Evolutionary conservation across 1,139 yeast genomes (phyloP).

Genomic region (Sugiyamaella sp.): DNA sequence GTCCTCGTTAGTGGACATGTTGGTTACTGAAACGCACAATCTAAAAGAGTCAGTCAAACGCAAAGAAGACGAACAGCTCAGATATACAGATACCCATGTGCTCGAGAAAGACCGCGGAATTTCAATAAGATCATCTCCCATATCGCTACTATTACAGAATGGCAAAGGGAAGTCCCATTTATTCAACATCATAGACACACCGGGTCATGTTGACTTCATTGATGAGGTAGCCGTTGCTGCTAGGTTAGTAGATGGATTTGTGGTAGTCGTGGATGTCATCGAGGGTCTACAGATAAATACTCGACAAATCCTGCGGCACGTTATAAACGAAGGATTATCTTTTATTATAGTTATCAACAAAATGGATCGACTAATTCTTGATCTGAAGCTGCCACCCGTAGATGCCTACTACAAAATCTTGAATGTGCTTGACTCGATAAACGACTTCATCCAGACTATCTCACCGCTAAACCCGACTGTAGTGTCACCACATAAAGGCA

Average conservation of each 20-base stretch:
- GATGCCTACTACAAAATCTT: constrained; percentile 75
- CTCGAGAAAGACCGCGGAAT: constrained; percentile 73
- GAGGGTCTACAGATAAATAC: constrained; percentile 73
- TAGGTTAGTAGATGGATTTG: constrained; percentile 63
- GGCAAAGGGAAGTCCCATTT: constrained; percentile 58
- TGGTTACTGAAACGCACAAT: constrained; percentile 66
- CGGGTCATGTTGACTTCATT: constrained; percentile 85
- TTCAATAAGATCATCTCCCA: constrained; percentile 64
- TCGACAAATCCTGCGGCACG: constrained; percentile 52
- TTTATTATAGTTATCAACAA: constrained; percentile 74
- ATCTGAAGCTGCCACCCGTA: constrained; percentile 69
- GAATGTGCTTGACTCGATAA: constrained; percentile 64
- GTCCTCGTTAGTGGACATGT: constrained; percentile 72
- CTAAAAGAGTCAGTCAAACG: constrained; percentile 39
- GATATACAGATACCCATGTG: constrained; percentile 71
- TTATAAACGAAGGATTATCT: constrained; percentile 53
- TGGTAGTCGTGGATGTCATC: constrained; percentile 77
- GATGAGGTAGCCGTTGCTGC: constrained; percentile 71
- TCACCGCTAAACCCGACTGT: constrained; percentile 26
- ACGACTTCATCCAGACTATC: constrained; percentile 48
- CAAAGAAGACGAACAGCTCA: constrained; percentile 49
- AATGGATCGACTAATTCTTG: constrained; percentile 78
- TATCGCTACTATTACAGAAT: constrained; percentile 64
- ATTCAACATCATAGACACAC: constrained; percentile 75
- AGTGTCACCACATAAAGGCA: constrained; percentile 64